Conservation (phyloP, 768 basidiomycete species). For the Mycena alexandri region DNA sequence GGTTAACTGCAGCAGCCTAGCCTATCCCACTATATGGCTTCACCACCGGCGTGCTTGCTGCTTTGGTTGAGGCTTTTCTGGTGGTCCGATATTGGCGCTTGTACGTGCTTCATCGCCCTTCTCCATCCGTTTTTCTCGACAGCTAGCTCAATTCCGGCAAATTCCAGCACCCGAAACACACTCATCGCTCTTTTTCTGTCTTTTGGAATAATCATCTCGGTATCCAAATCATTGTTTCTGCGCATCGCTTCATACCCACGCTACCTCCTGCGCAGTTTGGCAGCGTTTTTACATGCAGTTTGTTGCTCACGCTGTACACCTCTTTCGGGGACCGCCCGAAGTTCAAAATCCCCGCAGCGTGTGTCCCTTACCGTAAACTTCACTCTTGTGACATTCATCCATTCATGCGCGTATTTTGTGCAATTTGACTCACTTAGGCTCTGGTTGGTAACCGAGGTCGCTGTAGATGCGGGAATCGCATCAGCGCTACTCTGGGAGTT, state of each 20-base stretch:
- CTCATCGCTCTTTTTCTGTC: conserved; percentile 7
- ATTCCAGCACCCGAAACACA: conserved; percentile 4
- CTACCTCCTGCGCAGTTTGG: conserved; percentile 9
- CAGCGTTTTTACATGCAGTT: neutral
- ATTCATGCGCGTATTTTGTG: conserved; percentile 6
- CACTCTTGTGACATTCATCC: neutral
- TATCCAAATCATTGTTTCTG: neutral
- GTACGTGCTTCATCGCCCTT: conserved; percentile 8
- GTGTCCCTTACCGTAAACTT: conserved; percentile 10
- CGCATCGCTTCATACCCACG: conserved; percentile 6
- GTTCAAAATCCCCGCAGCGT: conserved; percentile 12
- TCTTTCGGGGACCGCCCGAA: conserved; percentile 2
- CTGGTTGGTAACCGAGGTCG: conserved; percentile 7
- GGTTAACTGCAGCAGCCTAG: no score
- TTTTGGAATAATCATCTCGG: conserved; percentile 9
- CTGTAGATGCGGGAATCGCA: neutral
- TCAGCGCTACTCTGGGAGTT: neutral
- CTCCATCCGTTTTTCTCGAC: neutral
- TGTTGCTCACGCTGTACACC: conserved; percentile 2
- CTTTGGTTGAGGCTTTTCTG: conserved; percentile 9
- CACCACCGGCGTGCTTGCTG: neutral
- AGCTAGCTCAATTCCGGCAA: neutral
- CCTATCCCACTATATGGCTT: neutral
- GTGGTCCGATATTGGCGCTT: conserved; percentile 8
- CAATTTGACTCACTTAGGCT: conserved; percentile 6